Evolutionary conservation across 2,329 filamentous ascomycete species (phyloP).

Genomic region (Ascomycota sp.): DNA sequence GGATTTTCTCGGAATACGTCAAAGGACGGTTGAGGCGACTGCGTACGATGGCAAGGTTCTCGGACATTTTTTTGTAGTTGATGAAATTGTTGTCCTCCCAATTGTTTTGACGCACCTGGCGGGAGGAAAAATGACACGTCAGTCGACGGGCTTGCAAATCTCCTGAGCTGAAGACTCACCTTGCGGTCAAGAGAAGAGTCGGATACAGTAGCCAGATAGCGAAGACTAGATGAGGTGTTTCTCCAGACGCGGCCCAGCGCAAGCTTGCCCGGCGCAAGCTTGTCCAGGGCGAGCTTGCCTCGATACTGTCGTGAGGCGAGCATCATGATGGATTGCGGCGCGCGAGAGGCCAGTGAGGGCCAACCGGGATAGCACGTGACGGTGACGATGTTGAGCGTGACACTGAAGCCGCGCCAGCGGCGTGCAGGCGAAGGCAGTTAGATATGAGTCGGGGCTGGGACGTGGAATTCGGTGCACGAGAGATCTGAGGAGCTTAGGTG

Average conservation of each 20-base stretch:
- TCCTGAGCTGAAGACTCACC: conserved; percentile 25
- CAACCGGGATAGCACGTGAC: too few species aligned
- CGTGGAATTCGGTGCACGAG: too few species aligned
- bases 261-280: conserved; percentile 38
- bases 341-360: too few species aligned
- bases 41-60: conserved; percentile 86
- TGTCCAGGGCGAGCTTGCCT: conserved; percentile 40
- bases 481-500: too few species aligned
- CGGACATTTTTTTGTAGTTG: conserved; percentile 99
- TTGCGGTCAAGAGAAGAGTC: conserved; percentile 81
- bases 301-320: conserved; percentile 52
- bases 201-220: conserved; percentile 65
- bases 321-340: conserved; percentile 27
- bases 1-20: conserved; percentile 92
- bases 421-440: too few species aligned
- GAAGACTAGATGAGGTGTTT: conserved; percentile 34
- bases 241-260: conserved; percentile 37
- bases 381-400: too few species aligned
- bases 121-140: not conserved
- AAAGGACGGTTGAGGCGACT: conserved; percentile 77
- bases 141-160: not conserved
- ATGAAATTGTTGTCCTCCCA: conserved; percentile 93
- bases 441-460: too few species aligned
- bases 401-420: too few species aligned
- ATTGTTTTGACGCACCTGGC: conserved; percentile 76